These are phyloP conservation scores for Dactylellina drechsleri DNA, from an alignment of 2,329 filamentous ascomycete genomes.

Conservation along the genomic window DNA sequence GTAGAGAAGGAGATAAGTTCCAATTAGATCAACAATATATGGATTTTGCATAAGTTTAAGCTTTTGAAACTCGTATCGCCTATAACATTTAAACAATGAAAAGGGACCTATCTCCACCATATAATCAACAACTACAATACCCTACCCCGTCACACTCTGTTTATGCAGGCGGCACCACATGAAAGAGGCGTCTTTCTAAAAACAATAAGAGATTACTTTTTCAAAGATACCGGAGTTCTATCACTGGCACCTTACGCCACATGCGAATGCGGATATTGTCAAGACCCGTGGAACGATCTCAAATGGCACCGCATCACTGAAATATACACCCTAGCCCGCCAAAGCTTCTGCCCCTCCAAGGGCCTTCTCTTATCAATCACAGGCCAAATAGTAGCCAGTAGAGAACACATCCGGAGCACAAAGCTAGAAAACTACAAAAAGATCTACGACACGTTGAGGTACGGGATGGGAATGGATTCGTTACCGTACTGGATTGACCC, in stretches of 20 bases:
- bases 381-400: slow-evolving; percentile 11
- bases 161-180: slow-evolving; percentile 13
- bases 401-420: neutral
- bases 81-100: neutral
- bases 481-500: neutral
- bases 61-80: neutral
- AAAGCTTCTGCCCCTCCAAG: neutral
- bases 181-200: neutral
- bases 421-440: neutral
- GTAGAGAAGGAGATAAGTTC: slow-evolving; percentile 13
- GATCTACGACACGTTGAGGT: neutral
- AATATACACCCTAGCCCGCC: slow-evolving; percentile 13
- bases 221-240: neutral
- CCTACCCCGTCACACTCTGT: slow-evolving; percentile 8
- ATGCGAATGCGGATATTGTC: neutral
- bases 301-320: slow-evolving; percentile 10
- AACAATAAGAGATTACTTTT: slow-evolving; percentile 5
- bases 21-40: too few species aligned
- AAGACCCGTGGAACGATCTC: neutral
- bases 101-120: slow-evolving; percentile 16
- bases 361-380: slow-evolving; percentile 1
- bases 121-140: slow-evolving; percentile 13
- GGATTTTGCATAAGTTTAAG: neutral
- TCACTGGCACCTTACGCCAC: neutral
- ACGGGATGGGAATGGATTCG: neutral